Conservation (phyloP, 768 basidiomycete species). For the Leucocoprinus leucothites region DNA sequence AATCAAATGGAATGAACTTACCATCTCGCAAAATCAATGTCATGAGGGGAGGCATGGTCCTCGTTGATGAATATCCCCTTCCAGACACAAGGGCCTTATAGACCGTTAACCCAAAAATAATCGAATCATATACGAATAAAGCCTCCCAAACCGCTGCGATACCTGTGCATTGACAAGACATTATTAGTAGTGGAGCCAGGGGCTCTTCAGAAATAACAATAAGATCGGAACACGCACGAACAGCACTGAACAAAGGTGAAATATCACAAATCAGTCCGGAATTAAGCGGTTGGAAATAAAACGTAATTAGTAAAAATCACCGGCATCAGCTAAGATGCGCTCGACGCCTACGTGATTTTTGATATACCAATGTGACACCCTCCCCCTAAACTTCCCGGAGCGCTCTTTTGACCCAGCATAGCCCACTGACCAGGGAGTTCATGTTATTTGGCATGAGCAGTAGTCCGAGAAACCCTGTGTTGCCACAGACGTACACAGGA, state of each 20-base stretch:
- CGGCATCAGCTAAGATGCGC: no score
- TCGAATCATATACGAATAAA: slow-evolving; percentile 44
- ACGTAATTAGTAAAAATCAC: no score
- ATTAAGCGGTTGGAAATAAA: no score
- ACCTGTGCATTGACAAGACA: slow-evolving; percentile 17
- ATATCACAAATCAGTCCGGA: no score
- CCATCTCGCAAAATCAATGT: slow-evolving; percentile 48
- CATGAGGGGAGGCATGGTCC: slow-evolving; percentile 31
- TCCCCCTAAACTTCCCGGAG: slow-evolving; percentile 17
- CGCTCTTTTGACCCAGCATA: slow-evolving; percentile 35
- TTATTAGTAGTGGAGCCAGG: not conserved
- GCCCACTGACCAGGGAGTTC: no score
- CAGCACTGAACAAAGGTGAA: not conserved
- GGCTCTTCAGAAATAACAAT: not conserved
- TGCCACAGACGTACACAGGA: slow-evolving; percentile 33
- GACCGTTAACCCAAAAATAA: slow-evolving; percentile 47
- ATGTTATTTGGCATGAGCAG: no score
- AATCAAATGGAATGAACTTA: no score
- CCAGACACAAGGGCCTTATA: slow-evolving; percentile 38
- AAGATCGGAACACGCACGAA: slow-evolving; percentile 10
- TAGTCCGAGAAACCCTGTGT: no score
- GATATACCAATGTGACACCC: slow-evolving; percentile 36
- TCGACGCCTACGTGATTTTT: slow-evolving; percentile 21
- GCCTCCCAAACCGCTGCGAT: slow-evolving; percentile 46
- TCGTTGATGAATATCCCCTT: slow-evolving; percentile 22